Conservation (phyloP, 345 rosid genomes). For the Aquilaria sinensis region DNA sequence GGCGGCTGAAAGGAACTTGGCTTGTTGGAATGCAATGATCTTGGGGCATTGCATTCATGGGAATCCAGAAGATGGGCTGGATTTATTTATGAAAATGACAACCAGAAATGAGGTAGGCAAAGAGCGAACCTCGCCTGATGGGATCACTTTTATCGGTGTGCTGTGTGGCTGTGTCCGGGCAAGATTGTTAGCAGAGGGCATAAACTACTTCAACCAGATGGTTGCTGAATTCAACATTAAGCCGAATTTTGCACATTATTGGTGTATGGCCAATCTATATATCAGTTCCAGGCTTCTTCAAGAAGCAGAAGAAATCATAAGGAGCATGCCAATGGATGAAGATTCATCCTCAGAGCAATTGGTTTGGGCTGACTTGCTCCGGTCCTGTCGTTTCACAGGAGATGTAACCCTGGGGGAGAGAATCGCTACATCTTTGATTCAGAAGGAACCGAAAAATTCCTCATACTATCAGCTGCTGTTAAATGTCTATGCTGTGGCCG, state of each 20-base stretch:
- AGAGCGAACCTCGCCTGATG: conserved; percentile 34
- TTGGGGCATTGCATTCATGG: conserved; percentile 78
- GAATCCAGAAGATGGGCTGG: conserved; percentile 47
- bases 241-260: conserved; percentile 67
- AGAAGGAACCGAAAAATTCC: conserved; percentile 47
- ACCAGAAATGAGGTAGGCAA: conserved; percentile 1
- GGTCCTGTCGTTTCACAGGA: conserved; percentile 42
- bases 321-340: conserved; percentile 26
- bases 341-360: conserved; percentile 36
- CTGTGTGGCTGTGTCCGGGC: conserved; percentile 63
- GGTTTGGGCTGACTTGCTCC: conserved; percentile 48
- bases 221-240: conserved; percentile 33
- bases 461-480: conserved; percentile 45
- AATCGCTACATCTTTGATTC: conserved; percentile 42
- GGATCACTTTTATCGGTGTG: conserved; percentile 50
- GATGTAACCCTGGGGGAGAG: conserved; percentile 37
- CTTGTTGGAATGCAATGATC: conserved; percentile 79
- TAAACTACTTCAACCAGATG: conserved; percentile 46
- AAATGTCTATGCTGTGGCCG: conserved; percentile 52
- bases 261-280: conserved; percentile 81
- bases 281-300: conserved; percentile 24
- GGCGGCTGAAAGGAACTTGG: conserved; percentile 29
- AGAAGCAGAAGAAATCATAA: conserved; percentile 47
- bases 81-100: conserved; percentile 38
- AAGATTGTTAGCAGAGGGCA: conserved; percentile 37